Evolutionary conservation across 2,329 filamentous ascomycete genomes (phyloP).

Genomic region (Fusarium mundagurra): DNA sequence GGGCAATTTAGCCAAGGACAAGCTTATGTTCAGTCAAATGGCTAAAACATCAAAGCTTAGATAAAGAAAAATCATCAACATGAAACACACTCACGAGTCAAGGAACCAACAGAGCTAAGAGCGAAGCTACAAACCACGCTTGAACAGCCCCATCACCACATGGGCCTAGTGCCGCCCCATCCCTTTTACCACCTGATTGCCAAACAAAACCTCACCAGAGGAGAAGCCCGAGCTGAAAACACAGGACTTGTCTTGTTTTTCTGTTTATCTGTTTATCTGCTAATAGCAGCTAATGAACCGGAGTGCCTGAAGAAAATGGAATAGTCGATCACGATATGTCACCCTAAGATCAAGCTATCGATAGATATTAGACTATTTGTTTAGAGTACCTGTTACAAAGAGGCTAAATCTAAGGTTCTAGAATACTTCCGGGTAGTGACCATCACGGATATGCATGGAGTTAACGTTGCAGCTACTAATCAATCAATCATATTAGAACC

Average conservation of each 20-base stretch:
- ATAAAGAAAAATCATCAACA: neutral
- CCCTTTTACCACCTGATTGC: slow-evolving; percentile 10
- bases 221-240: neutral
- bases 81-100: neutral
- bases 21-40: neutral
- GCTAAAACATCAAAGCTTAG: neutral
- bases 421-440: neutral
- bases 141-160: neutral
- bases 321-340: neutral
- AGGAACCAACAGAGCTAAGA: neutral
- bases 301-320: neutral
- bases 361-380: neutral
- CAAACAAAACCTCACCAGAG: slow-evolving; percentile 1
- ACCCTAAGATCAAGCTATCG: neutral
- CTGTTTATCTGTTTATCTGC: neutral
- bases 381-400: neutral
- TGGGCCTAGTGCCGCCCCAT: neutral
- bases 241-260: neutral
- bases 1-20: neutral
- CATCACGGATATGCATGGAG: neutral
- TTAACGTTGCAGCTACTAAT: neutral
- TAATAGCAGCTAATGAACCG: neutral
- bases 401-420: neutral
- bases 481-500: neutral
- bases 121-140: neutral